phyloP scores from a whole-genome alignment of 2,329 filamentous ascomycete species.

The Tolypocladium nubicola region DNA sequence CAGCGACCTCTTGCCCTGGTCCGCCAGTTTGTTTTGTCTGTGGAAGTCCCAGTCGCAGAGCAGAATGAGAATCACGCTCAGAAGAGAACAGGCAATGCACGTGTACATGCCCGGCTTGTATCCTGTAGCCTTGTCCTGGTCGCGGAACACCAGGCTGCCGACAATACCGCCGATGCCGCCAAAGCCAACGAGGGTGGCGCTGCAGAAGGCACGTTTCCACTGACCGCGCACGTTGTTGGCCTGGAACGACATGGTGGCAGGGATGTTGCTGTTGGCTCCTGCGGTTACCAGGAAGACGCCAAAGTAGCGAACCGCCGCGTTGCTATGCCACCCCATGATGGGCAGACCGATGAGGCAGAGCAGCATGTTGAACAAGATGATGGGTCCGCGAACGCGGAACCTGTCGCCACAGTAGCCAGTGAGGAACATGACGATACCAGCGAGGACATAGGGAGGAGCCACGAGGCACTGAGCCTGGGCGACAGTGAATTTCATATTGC shows the following conservation, averaged over 20 bases:
- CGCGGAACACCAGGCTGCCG: slow-evolving; percentile 61
- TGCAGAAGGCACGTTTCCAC: slow-evolving; percentile 78
- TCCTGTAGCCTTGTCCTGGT: slow-evolving; percentile 36
- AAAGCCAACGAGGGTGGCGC: slow-evolving; percentile 63
- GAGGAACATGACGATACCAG: slow-evolving; percentile 49
- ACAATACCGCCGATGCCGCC: slow-evolving; percentile 72
- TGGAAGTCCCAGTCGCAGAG: slow-evolving; percentile 29
- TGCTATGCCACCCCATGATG: slow-evolving; percentile 58
- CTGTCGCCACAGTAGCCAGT: slow-evolving; percentile 57
- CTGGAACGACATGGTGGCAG: slow-evolving; percentile 66
- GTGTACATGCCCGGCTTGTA: slow-evolving; percentile 47
- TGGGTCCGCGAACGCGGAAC: slow-evolving; percentile 53
- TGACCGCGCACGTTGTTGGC: slow-evolving; percentile 82
- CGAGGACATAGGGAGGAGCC: slow-evolving; percentile 58
- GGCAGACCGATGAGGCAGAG: slow-evolving; percentile 59
- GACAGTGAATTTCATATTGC: slow-evolving; percentile 52
- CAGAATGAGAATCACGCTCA: slow-evolving; percentile 35
- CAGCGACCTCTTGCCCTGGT: slow-evolving; percentile 40
- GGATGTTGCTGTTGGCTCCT: slow-evolving; percentile 69
- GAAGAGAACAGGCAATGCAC: slow-evolving; percentile 38
- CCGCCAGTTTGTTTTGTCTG: slow-evolving; percentile 36
- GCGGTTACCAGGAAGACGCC: slow-evolving; percentile 69
- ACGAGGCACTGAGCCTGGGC: slow-evolving; percentile 58
- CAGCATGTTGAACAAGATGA: slow-evolving; percentile 55
- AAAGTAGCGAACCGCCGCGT: slow-evolving; percentile 52